A percentile compares a stretch with the other conserved stretches of the same genome.
Evolutionary conservation across 805 yeast species (phyloP).

Genomic region (Yarrowia sp.): DNA sequence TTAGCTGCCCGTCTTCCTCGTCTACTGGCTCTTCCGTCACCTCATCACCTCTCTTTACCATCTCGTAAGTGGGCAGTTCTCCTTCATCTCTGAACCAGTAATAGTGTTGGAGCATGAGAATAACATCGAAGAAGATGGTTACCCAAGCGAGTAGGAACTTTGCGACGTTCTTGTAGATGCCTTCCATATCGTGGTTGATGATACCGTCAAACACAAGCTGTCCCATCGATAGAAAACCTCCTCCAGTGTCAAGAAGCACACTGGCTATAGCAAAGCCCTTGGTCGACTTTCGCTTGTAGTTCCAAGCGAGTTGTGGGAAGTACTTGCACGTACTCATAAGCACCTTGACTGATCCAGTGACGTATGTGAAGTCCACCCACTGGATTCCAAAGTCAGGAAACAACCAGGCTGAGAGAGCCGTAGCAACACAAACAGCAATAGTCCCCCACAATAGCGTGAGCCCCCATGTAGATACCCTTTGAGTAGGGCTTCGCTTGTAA

Average conservation of each 20-base stretch:
- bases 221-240: conserved; percentile 11
- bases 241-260: conserved; percentile 12
- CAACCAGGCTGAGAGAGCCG: conserved; percentile 3
- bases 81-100: conserved; percentile 1
- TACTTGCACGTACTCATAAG: conserved; percentile 19
- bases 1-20: background rate
- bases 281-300: conserved; percentile 18
- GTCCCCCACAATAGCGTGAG: background rate
- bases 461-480: conserved; percentile 6
- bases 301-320: conserved; percentile 17
- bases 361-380: conserved; percentile 9
- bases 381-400: background rate
- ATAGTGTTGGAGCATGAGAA: conserved; percentile 20
- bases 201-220: conserved; percentile 7
- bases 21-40: background rate
- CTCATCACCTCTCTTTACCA: conserved; percentile 11
- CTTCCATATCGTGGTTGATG: conserved; percentile 6
- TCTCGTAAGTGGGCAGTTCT: conserved; percentile 6
- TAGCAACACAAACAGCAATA: background rate
- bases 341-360: conserved; percentile 8
- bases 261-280: conserved; percentile 12
- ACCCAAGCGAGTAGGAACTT: conserved; percentile 12
- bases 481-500: background rate
- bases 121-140: conserved; percentile 10
- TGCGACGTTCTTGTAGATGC: conserved; percentile 20